Evolutionary conservation across 257 asterid genomes (phyloP).

Genomic region (Penstemon davidsonii): DNA sequence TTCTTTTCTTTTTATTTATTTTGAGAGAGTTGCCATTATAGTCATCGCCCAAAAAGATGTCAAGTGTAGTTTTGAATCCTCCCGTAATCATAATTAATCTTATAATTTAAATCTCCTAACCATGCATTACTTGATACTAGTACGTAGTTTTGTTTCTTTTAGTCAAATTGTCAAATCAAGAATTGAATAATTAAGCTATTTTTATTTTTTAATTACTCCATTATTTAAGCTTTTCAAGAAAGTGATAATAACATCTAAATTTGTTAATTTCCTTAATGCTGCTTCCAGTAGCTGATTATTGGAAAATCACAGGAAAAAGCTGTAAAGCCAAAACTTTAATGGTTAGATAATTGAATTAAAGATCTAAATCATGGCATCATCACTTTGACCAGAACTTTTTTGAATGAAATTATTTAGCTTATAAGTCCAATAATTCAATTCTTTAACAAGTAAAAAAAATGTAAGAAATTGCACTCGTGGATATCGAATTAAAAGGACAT

Average conservation of each 20-base stretch:
- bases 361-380: conserved; percentile 20
- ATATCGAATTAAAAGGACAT: not conserved
- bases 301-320: conserved; percentile 30
- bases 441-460: conserved; percentile 21
- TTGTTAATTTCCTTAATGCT: not conserved
- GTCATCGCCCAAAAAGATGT: too few species aligned
- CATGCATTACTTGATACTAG: too few species aligned
- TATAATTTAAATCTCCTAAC: too few species aligned
- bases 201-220: not conserved
- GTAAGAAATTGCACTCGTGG: conserved; percentile 36
- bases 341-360: conserved; percentile 28
- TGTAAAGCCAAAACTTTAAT: conserved; percentile 25
- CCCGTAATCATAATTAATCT: too few species aligned
- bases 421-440: conserved; percentile 34
- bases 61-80: too few species aligned
- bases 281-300: conserved; percentile 22
- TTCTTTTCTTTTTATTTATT: too few species aligned
- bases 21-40: too few species aligned
- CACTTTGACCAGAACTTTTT: conserved; percentile 43
- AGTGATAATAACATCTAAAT: not conserved
- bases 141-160: too few species aligned
- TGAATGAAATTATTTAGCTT: conserved; percentile 9
- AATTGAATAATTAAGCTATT: not conserved
- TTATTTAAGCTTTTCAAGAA: conserved; percentile 9
- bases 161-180: too few species aligned